Evolutionary conservation across 306 rosid species (phyloP).

Genomic region (Dalbergia oliveri): DNA sequence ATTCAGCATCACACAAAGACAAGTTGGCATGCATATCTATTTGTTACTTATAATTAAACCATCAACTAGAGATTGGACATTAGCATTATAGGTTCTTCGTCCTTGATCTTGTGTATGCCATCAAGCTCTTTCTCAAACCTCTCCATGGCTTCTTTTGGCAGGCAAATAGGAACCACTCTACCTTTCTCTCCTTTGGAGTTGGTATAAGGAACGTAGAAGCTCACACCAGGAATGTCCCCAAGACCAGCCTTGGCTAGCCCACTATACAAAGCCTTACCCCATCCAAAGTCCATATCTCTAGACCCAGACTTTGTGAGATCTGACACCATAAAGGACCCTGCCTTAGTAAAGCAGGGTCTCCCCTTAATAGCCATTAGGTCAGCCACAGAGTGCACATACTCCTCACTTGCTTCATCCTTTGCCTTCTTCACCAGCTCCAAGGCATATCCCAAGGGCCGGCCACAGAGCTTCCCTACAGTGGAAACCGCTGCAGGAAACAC

Average conservation of each 20-base stretch:
- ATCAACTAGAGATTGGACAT: slow-evolving; percentile 4
- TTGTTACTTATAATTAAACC: not conserved
- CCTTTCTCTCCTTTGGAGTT: slow-evolving; percentile 47
- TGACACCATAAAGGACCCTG: slow-evolving; percentile 13
- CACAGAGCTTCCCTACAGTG: not conserved
- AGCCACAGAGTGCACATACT: slow-evolving; percentile 33
- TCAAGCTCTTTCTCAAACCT: slow-evolving; percentile 49
- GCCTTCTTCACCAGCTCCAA: slow-evolving; percentile 35
- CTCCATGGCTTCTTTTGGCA: slow-evolving; percentile 50
- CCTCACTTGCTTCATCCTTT: slow-evolving; percentile 12
- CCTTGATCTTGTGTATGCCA: not conserved
- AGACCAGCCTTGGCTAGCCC: not conserved
- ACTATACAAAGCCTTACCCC: slow-evolving; percentile 23
- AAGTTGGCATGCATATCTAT: not conserved
- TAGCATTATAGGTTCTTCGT: not conserved
- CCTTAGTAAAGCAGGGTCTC: not conserved
- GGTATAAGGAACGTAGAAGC: slow-evolving; percentile 17
- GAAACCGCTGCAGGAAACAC: slow-evolving; percentile 34
- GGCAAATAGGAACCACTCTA: slow-evolving; percentile 41
- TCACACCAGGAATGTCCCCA: slow-evolving; percentile 3
- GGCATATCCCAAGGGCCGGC: not conserved
- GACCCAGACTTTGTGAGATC: slow-evolving; percentile 1
- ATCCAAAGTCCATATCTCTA: slow-evolving; percentile 23
- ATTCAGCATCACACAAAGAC: not conserved
- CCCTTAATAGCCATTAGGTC: slow-evolving; percentile 23